A percentile compares a stretch with the other conserved stretches of the same genome.
Evolutionary conservation across 1,284 basidiomycete genomes (phyloP).

Genomic region (Cutaneotrichosporon sp.): DNA sequence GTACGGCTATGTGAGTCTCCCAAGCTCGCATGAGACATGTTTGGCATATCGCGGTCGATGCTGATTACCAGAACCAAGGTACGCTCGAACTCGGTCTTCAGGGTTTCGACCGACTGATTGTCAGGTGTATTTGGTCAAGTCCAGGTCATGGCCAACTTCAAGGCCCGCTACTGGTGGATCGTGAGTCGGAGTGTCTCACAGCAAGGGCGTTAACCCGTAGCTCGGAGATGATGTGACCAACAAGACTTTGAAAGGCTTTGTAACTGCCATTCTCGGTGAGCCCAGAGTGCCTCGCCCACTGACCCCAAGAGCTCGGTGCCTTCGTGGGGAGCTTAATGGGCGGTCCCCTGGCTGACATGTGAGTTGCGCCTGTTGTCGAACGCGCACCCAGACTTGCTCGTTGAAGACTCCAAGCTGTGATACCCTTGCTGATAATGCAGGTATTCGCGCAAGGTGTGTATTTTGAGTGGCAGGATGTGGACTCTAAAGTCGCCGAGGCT

Average conservation of each 20-base stretch:
- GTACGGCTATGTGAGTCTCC: conserved; percentile 40
- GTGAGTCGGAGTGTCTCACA: conserved; percentile 23
- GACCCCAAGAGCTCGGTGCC: conserved; percentile 39
- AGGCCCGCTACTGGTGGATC: conserved; percentile 33
- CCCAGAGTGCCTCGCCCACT: conserved; percentile 6
- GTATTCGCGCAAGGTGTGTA: conserved; percentile 41
- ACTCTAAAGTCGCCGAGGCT: neutral
- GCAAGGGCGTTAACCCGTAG: neutral
- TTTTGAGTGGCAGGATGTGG: neutral
- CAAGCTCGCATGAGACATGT: neutral
- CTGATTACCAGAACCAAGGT: conserved; percentile 7
- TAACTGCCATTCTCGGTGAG: conserved; percentile 44
- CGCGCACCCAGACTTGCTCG: neutral
- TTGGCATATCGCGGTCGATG: neutral
- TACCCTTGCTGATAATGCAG: neutral
- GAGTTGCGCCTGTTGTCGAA: neutral
- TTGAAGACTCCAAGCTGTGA: neutral
- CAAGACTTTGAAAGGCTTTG: conserved; percentile 28
- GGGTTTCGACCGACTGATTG: neutral
- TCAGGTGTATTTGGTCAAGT: conserved; percentile 50
- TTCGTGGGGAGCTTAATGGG: conserved; percentile 46
- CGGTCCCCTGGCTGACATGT: conserved; percentile 44
- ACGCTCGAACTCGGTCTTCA: conserved; percentile 1
- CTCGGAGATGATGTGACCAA: conserved; percentile 5
- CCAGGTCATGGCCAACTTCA: conserved; percentile 49